phyloP scores from a whole-genome alignment of 371 early-diverging fungal genomes.

The Nematocida sp. region DNA sequence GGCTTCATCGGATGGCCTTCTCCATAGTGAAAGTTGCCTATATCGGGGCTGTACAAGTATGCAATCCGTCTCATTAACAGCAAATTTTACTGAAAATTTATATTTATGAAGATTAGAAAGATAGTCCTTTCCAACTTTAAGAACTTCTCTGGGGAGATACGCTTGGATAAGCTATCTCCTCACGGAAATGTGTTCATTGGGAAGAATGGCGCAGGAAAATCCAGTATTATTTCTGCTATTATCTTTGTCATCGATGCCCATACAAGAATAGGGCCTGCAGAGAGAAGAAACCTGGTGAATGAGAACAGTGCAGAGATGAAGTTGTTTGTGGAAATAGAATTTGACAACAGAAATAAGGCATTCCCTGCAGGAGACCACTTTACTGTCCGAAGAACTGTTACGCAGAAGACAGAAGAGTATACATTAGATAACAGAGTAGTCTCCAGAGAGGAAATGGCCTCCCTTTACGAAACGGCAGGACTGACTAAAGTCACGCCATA shows the following conservation, averaged over 20 bases:
- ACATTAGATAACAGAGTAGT: slow-evolving; percentile 79
- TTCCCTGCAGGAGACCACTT: slow-evolving; percentile 80
- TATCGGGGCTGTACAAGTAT: slow-evolving; percentile 64
- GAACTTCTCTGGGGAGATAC: slow-evolving; percentile 50
- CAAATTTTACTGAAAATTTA: slow-evolving; percentile 7
- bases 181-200: slow-evolving; percentile 67
- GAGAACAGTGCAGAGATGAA: slow-evolving; percentile 65
- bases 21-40: slow-evolving; percentile 61
- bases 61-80: slow-evolving; percentile 46
- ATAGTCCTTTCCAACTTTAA: slow-evolving; percentile 61
- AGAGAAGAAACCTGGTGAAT: slow-evolving; percentile 81
- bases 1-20: slow-evolving; percentile 66
- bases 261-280: slow-evolving; percentile 77
- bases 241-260: slow-evolving; percentile 81
- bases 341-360: slow-evolving; percentile 84
- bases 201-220: slow-evolving; percentile 95
- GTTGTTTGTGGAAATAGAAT: slow-evolving; percentile 87
- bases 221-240: slow-evolving; percentile 93
- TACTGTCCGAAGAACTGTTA: slow-evolving; percentile 79
- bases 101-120: slow-evolving; percentile 54
- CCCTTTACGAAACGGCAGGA: slow-evolving; percentile 86
- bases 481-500: slow-evolving; percentile 72
- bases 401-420: slow-evolving; percentile 89
- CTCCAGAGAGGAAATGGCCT: slow-evolving; percentile 77
- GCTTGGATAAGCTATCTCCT: slow-evolving; percentile 33